Evolutionary conservation across 2,329 filamentous ascomycete genomes (phyloP).

Genomic region (Apiospora marii): DNA sequence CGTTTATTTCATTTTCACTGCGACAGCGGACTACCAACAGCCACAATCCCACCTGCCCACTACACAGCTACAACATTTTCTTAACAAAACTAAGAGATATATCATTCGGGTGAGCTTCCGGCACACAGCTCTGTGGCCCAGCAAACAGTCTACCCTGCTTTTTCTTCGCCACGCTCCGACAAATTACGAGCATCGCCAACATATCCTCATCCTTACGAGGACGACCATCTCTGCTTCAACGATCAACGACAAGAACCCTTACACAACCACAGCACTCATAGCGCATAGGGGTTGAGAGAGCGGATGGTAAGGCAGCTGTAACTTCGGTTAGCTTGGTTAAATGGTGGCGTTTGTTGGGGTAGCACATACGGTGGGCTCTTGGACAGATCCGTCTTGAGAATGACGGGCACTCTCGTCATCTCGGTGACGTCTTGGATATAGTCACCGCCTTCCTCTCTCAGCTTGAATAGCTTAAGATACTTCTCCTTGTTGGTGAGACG

Average conservation of each 20-base stretch:
- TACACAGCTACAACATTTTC: slow-evolving; percentile 33
- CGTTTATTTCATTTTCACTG: slow-evolving; percentile 32
- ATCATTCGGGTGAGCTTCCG: slow-evolving; percentile 28
- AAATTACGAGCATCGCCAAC: slow-evolving; percentile 20
- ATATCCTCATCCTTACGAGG: background rate
- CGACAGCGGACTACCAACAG: slow-evolving; percentile 30
- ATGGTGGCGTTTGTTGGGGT: background rate
- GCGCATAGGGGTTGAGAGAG: slow-evolving; percentile 70
- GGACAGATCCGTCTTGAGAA: slow-evolving; percentile 95
- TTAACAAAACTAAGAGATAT: slow-evolving; percentile 38
- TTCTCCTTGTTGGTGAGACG: slow-evolving; percentile 94
- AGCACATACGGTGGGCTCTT: slow-evolving; percentile 98
- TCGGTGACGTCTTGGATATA: slow-evolving; percentile 98
- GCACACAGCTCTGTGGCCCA: slow-evolving; percentile 9
- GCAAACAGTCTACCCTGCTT: slow-evolving; percentile 24
- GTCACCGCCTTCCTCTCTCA: slow-evolving; percentile 91
- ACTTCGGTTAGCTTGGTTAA: slow-evolving; percentile 46
- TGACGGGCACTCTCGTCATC: slow-evolving; percentile 97
- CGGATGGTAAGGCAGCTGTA: slow-evolving; percentile 71
- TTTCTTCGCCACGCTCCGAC: background rate
- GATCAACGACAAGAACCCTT: slow-evolving; percentile 7
- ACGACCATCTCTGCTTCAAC: background rate
- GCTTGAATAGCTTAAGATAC: slow-evolving; percentile 87
- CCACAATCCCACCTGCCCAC: slow-evolving; percentile 29
- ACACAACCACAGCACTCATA: slow-evolving; percentile 36